These are phyloP conservation scores for Uronychia binucleata DNA, from an alignment of 73 alveolate genomes.

Conservation along the genomic window DNA sequence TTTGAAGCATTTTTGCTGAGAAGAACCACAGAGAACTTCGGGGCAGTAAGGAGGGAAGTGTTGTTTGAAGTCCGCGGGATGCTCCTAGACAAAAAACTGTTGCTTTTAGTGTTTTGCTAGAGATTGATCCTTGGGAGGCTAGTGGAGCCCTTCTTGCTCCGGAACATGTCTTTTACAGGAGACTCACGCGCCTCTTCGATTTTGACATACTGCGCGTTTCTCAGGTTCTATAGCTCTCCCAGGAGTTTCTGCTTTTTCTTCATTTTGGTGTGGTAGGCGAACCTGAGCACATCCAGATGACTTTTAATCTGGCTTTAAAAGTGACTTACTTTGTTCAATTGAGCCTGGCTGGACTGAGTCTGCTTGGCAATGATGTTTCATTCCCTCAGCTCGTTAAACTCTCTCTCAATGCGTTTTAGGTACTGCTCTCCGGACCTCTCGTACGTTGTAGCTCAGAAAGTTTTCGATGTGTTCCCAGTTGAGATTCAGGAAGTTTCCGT, in stretches of 20 bases:
- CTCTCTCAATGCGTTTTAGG: background rate
- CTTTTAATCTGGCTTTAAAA: background rate
- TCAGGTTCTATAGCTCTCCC: background rate
- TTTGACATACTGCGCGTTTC: background rate
- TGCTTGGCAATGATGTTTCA: background rate
- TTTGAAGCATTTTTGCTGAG: too few relatives aligned
- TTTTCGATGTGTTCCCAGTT: background rate
- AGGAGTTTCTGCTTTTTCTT: background rate
- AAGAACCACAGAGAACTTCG: background rate
- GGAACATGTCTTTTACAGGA: background rate
- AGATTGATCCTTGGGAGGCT: background rate
- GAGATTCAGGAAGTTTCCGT: background rate
- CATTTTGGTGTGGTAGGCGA: background rate
- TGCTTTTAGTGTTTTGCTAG: background rate
- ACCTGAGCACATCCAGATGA: background rate
- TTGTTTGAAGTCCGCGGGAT: background rate
- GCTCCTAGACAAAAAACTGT: background rate
- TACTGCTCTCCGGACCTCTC: background rate
- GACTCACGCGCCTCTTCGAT: background rate
- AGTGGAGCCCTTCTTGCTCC: too few relatives aligned
- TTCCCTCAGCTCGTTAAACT: background rate
- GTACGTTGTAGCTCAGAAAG: background rate
- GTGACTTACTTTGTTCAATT: background rate
- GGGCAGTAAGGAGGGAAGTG: background rate
- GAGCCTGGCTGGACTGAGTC: background rate